Conservation (phyloP, 2,329 filamentous ascomycete genomes). For the Cladobotryum protrusum region DNA sequence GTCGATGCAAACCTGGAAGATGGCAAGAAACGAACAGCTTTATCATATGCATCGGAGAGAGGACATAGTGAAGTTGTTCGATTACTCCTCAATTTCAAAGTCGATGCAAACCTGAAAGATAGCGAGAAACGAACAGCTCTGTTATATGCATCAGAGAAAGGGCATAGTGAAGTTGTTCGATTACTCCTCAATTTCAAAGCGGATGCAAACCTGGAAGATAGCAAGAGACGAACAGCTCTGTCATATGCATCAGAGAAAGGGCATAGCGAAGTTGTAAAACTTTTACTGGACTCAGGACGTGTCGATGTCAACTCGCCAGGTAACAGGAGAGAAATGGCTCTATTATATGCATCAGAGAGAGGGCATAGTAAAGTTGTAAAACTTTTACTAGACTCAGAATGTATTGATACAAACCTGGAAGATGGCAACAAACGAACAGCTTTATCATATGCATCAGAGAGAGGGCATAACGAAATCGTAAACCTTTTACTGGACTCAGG, state of each 20-base stretch:
- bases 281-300: background rate
- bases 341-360: no score
- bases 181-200: background rate
- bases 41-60: no score
- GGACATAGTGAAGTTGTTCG: no score
- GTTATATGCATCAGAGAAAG: background rate
- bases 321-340: background rate
- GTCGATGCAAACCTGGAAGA: no score
- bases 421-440: no score
- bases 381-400: no score
- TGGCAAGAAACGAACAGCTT: no score
- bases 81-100: background rate
- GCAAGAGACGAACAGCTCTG: background rate
- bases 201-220: background rate
- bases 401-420: no score
- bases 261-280: background rate
- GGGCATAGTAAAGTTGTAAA: no score
- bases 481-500: no score
- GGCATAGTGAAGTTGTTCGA: background rate
- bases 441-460: no score
- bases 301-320: background rate
- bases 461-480: no score
- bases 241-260: background rate
- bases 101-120: background rate
- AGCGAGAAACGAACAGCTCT: background rate